A percentile compares a stretch with the other conserved stretches of the same genome.
phyloP scores from a whole-genome alignment of 2,329 filamentous ascomycete genomes.

The Cladobotryum protrusum region DNA sequence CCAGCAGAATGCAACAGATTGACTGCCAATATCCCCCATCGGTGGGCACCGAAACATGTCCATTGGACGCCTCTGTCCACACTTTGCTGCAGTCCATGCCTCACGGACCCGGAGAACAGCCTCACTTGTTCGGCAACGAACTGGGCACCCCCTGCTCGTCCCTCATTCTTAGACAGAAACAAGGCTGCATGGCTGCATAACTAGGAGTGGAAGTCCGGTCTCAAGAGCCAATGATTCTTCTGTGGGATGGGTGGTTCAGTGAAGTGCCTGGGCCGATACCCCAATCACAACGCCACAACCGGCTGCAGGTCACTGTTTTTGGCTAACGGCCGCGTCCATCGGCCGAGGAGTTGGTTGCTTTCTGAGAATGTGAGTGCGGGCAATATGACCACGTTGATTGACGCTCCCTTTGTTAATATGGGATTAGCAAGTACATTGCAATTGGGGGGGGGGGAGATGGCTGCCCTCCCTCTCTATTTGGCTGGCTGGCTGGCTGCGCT shows the following conservation, averaged over 20 bases:
- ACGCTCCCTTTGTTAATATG: no score
- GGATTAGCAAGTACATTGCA: no score
- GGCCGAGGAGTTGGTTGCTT: constrained; percentile 10
- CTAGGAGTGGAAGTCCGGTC: constrained; percentile 1
- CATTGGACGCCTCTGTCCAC: constrained; percentile 14
- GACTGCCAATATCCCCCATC: constrained; percentile 8
- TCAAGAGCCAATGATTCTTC: not conserved
- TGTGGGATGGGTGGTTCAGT: not conserved
- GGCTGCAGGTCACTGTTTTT: constrained; percentile 16
- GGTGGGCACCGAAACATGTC: constrained; percentile 3
- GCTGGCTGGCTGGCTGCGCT: no score
- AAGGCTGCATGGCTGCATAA: constrained; percentile 10
- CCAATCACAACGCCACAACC: constrained; percentile 15
- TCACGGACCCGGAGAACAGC: constrained; percentile 12
- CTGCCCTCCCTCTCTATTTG: no score
- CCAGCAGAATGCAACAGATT: constrained; percentile 9
- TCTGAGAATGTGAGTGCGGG: constrained; percentile 3
- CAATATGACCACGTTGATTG: constrained; percentile 9
- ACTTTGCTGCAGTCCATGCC: constrained; percentile 7
- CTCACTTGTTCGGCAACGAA: constrained; percentile 14
- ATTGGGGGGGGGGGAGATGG: no score
- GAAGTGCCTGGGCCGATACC: constrained; percentile 10
- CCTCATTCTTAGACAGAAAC: constrained; percentile 10
- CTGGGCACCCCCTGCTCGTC: constrained; percentile 4
- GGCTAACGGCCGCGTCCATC: constrained; percentile 10